phyloP scores from a whole-genome alignment of 305 asterid genomes.

The Rubia tinctorum region DNA sequence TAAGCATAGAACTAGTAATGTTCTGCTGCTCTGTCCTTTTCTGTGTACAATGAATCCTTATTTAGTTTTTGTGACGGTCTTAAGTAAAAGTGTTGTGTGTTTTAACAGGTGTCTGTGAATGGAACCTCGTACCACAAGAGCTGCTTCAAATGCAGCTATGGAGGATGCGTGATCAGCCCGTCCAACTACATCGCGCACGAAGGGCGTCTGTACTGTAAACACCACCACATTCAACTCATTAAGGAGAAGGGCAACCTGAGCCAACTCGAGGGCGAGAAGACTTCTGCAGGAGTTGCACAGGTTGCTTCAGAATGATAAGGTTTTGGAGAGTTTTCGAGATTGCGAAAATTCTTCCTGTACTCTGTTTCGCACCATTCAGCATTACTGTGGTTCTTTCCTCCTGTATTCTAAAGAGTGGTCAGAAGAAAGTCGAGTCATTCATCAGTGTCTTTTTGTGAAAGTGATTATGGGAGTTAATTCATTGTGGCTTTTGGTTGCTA shows the following conservation, averaged over 20 bases:
- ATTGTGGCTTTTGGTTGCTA: constrained; percentile 10
- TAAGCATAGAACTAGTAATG: no score
- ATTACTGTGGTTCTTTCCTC: constrained; percentile 6
- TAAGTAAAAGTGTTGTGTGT: neutral
- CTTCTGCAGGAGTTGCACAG: constrained; percentile 26
- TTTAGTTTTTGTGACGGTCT: neutral
- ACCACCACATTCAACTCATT: constrained; percentile 94
- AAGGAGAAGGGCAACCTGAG: constrained; percentile 98
- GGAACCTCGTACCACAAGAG: constrained; percentile 93
- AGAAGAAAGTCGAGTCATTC: neutral
- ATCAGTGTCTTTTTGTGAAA: neutral
- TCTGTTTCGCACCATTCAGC: neutral
- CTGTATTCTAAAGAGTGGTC: neutral
- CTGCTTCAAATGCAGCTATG: constrained; percentile 96
- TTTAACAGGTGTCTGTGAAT: constrained; percentile 76
- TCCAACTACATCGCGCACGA: constrained; percentile 96
- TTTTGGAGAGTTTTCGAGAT: neutral
- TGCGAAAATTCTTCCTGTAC: neutral
- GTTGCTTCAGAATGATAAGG: constrained; percentile 32
- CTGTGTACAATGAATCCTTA: no score
- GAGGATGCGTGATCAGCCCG: constrained; percentile 91
- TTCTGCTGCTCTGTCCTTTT: no score
- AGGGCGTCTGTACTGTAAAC: constrained; percentile 95
- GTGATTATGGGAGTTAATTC: neutral
- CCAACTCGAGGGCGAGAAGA: constrained; percentile 85